These are phyloP conservation scores for Saccharomycopsis fodiens DNA, from an alignment of 805 yeast genomes.

Conservation along the genomic window DNA sequence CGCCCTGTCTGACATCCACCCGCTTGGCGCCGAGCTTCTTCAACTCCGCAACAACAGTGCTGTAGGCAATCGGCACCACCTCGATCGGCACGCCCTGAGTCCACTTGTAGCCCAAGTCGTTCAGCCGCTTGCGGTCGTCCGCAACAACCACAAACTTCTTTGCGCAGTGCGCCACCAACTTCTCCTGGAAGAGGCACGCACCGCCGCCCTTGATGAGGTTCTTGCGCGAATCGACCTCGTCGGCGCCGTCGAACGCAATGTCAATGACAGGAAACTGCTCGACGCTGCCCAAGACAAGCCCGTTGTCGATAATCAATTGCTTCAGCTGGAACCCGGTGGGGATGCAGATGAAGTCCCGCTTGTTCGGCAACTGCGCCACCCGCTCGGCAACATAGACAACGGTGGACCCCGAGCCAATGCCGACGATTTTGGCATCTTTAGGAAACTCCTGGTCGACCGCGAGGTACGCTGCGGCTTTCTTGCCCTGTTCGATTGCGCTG, in stretches of 20 bases:
- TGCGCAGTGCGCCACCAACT: slow-evolving; percentile 80
- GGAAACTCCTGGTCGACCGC: slow-evolving; percentile 90
- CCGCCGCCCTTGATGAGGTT: slow-evolving; percentile 98
- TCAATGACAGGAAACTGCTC: slow-evolving; percentile 81
- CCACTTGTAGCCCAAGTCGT: slow-evolving; percentile 73
- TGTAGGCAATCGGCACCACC: slow-evolving; percentile 83
- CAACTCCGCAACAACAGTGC: slow-evolving; percentile 63
- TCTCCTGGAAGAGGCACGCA: slow-evolving; percentile 95
- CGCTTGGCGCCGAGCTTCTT: slow-evolving; percentile 47
- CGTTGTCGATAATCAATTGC: slow-evolving; percentile 75
- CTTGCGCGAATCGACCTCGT: slow-evolving; percentile 69
- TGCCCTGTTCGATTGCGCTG: background rate
- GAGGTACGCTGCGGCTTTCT: slow-evolving; percentile 59
- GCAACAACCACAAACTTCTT: slow-evolving; percentile 80
- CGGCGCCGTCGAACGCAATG: slow-evolving; percentile 97
- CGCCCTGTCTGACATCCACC: slow-evolving; percentile 74
- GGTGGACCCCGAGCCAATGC: slow-evolving; percentile 95
- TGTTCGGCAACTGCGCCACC: slow-evolving; percentile 58
- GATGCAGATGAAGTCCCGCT: slow-evolving; percentile 61
- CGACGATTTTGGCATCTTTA: slow-evolving; percentile 61
- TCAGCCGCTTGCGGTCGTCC: slow-evolving; percentile 77
- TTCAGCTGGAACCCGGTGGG: slow-evolving; percentile 97
- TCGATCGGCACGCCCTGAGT: slow-evolving; percentile 90
- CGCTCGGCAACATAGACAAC: slow-evolving; percentile 97
- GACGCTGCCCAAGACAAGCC: slow-evolving; percentile 67